Evolutionary conservation across 768 basidiomycete genomes (phyloP), one percentile per base, ranked within the genome.

Genomic region (Lepiota venenata): DNA sequence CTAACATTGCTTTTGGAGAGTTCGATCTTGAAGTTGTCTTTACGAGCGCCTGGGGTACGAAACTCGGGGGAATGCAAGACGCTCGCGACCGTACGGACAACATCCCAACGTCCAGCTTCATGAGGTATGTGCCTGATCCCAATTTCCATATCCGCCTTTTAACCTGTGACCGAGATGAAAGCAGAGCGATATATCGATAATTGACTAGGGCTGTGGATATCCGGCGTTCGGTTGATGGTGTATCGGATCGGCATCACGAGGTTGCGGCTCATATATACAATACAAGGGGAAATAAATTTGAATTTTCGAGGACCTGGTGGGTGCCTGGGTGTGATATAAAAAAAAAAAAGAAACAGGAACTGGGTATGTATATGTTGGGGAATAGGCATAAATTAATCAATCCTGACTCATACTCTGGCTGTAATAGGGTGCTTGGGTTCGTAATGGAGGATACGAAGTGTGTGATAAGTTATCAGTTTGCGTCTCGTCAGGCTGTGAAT

Each of bases 21-120:
- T 15, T 47, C 61, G 50, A 91, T 78, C 40, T 69, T 59, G 67
- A 91, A 91, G 57, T 91, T 91, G 35, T 87, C 72, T 35, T 68
- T 61, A 15, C 67, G 55, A 57, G 65, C 64, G 16, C 67, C 66
- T 14, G 69, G 61, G 5, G 72, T 67, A 39, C 69, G 68, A 60
- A 84, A 81, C 16, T 76, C 74, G 16, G 77, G 71, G 2, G 76
- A 74, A 58, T 91, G 89, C 0, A 92, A 67, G 35, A 85, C 71
- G 4, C 59, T 51, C 1, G 81, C 81, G 43, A 92, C 73, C 5
- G 67, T 72, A 36, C 81, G 75, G 18, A 78, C 84, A 15, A 89
- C 73, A 32, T 80, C 77, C 74, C 78, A 87, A 41, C 75, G 61
- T 52, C 74, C 78, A 2, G 75, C 77, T 14, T 73, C 69, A 55